Conservation (phyloP, 768 basidiomycete species). For the Auricularia auricula-judae region DNA sequence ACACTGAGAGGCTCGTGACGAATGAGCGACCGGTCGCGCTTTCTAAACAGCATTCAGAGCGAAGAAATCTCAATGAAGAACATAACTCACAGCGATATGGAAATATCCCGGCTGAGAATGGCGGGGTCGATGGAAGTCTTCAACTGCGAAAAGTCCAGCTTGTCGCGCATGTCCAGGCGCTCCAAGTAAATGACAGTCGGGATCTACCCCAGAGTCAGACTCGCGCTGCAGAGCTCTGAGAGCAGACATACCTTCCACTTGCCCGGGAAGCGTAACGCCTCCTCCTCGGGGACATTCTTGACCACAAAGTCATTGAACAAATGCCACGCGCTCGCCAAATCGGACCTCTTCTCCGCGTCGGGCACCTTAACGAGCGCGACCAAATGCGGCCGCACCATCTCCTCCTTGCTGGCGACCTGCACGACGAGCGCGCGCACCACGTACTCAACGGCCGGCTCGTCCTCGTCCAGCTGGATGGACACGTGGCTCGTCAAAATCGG, state of each 20-base stretch:
- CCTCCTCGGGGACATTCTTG: conserved; percentile 68
- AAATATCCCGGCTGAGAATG: conserved; percentile 78
- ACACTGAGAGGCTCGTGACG: conserved; percentile 65
- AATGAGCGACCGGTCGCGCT: conserved; percentile 60
- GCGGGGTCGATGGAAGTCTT: conserved; percentile 58
- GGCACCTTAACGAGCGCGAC: conserved; percentile 85
- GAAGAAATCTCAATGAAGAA: neutral
- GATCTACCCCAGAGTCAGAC: conserved; percentile 31
- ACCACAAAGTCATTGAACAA: conserved; percentile 97
- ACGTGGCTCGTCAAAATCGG: conserved; percentile 48
- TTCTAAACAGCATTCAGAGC: conserved; percentile 30
- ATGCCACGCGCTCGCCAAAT: conserved; percentile 60
- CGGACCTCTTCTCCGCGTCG: conserved; percentile 38
- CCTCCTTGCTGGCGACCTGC: conserved; percentile 60
- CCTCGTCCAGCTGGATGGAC: conserved; percentile 43
- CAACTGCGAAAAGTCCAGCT: conserved; percentile 53
- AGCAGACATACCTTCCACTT: conserved; percentile 70
- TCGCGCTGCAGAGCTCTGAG: no score
- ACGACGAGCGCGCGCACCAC: conserved; percentile 74
- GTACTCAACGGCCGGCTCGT: conserved; percentile 55
- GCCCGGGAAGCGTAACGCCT: conserved; percentile 80
- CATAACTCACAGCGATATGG: conserved; percentile 57
- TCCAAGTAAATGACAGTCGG: conserved; percentile 90
- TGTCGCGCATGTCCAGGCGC: conserved; percentile 46
- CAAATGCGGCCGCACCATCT: conserved; percentile 47